Conservation (phyloP, 805 yeast species). For the Wickerhamiella musiphila region DNA sequence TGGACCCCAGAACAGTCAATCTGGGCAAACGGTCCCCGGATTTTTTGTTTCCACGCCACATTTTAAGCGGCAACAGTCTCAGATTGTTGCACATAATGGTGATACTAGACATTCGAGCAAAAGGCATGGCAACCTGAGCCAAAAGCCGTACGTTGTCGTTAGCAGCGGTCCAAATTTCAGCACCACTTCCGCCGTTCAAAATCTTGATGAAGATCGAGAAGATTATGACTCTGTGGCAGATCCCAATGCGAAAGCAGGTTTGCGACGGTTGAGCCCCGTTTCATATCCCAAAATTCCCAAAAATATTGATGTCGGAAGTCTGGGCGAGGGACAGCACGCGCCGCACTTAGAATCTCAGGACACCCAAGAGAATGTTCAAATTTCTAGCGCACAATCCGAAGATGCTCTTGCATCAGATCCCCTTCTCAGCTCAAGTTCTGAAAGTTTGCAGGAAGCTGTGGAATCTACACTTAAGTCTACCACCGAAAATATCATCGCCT, state of each 20-base stretch:
- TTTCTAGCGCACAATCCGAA: too few relatives aligned
- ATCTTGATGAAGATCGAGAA: slow-evolving; percentile 2
- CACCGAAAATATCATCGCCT: slow-evolving; percentile 1
- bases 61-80: slow-evolving; percentile 24
- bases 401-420: too few relatives aligned
- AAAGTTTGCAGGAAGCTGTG: neutral
- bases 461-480: neutral
- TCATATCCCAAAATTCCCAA: too few relatives aligned
- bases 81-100: slow-evolving; percentile 14
- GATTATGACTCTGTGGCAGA: too few relatives aligned
- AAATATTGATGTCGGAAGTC: too few relatives aligned
- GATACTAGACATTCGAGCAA: slow-evolving; percentile 10
- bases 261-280: too few relatives aligned
- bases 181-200: slow-evolving; percentile 1
- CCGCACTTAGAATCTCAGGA: too few relatives aligned
- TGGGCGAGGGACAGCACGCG: too few relatives aligned
- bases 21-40: slow-evolving; percentile 19
- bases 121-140: slow-evolving; percentile 6
- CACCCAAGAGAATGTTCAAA: too few relatives aligned
- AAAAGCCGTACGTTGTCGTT: slow-evolving; percentile 1
- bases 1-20: slow-evolving; percentile 1
- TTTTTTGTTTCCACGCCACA: slow-evolving; percentile 26
- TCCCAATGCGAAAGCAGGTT: too few relatives aligned
- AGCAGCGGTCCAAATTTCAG: slow-evolving; percentile 1
- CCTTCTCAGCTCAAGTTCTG: too few relatives aligned